These are phyloP conservation scores for Colletotrichum karsti DNA, from an alignment of 2,329 filamentous ascomycete species.

Conservation along the genomic window DNA sequence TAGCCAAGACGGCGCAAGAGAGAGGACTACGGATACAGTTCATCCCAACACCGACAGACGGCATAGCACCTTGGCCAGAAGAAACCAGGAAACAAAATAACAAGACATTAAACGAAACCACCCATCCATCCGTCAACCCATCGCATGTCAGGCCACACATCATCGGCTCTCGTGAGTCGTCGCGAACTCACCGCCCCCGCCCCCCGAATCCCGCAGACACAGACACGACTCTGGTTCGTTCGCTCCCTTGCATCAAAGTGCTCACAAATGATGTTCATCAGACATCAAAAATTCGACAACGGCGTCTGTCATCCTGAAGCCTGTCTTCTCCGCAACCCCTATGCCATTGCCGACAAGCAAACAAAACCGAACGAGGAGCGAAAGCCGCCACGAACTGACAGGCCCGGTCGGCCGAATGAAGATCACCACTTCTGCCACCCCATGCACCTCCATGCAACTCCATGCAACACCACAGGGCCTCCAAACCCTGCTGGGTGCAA, in stretches of 20 bases:
- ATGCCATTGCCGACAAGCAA: neutral
- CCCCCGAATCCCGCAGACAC: neutral
- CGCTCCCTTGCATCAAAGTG: conserved; percentile 1
- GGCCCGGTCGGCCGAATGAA: conserved; percentile 23
- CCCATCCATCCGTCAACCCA: neutral
- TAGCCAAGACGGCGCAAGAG: neutral
- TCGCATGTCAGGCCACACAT: neutral
- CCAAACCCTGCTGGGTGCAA: conserved; percentile 7
- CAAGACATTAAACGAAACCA: neutral
- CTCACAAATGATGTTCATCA: neutral
- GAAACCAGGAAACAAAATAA: neutral
- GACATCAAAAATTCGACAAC: neutral
- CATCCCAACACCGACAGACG: neutral
- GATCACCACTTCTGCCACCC: conserved; percentile 14
- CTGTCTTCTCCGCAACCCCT: neutral
- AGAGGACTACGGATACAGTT: too few species aligned
- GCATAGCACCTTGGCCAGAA: too few species aligned
- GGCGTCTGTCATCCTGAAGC: neutral
- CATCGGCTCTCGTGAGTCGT: neutral
- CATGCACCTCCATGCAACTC: neutral
- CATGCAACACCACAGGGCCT: neutral
- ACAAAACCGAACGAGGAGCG: neutral
- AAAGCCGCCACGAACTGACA: neutral
- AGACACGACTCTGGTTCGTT: neutral
- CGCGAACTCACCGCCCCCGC: neutral